Base-by-base conservation (phyloP, 2,329 filamentous ascomycete genomes). In the Penicillium sp. region DNA sequence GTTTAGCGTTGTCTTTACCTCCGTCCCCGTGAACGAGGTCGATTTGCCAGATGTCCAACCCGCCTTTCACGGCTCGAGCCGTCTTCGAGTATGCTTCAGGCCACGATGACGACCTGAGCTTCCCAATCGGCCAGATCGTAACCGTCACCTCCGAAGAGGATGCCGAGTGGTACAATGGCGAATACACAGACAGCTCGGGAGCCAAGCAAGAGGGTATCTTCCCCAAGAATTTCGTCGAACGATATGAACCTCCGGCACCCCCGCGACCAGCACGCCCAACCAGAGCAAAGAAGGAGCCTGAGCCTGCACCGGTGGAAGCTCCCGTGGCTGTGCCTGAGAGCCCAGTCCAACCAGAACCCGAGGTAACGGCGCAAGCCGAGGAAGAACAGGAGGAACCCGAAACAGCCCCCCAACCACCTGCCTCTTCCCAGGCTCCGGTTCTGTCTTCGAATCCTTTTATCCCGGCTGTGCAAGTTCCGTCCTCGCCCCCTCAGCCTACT, bases 181-280 rank as follows among this genome's bases (percentile, higher is more conserved):
- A 95, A 76, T 97, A 96, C 74, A 80, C 87, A 62, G 91, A 96
- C 76, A 85, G 87, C 59, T 77, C 82, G 52, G 95, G 95, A 55
- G 78, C 76, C 62, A 92, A 88, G 76, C 85, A 88, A 72, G 88
- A 93, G 71, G 93, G 93, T 65, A 90, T 97, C 68, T 98, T 97
- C 75, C 93, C 92, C 51, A 89, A 90, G 73, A 99, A 98, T 78
- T 99, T 99, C 73, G 95, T 99, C 70, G 95, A 99, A 77, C 92
- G 89, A 78, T 96, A 92, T 77, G 93, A 98, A 75, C 95, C 95
- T 37, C 89, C 88, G 55, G 89, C 93, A 62, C 95, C 95, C 59
- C 92, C 93, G 59, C 87, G 95, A 58, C 95, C 95, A 57, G 84
- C 85, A 62, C 87, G 95, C 69, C 81, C 85, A 16, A 78, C 75